A percentile compares a stretch with the other conserved stretches of the same genome.
phyloP scores from a whole-genome alignment of 306 rosid species.

The Morella rubra region DNA sequence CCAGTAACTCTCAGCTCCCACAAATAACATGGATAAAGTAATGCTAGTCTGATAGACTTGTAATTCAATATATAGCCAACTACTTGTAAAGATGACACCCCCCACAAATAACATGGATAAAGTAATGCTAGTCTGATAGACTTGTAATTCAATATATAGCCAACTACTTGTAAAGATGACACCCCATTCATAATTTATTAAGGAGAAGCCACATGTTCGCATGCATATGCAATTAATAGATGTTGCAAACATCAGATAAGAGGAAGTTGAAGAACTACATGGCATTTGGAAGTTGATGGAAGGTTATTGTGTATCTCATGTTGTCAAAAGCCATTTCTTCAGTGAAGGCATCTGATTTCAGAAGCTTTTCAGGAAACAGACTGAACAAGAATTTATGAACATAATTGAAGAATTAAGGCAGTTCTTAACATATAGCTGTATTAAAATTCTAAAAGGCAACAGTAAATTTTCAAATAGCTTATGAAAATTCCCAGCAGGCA shows the following conservation, averaged over 20 bases:
- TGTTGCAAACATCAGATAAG: not conserved
- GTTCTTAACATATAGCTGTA: not conserved
- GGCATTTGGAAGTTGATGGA: not conserved
- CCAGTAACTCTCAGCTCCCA: too few species aligned
- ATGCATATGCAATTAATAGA: not conserved
- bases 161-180: not conserved
- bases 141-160: not conserved
- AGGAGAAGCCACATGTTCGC: not conserved
- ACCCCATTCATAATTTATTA: not conserved
- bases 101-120: not conserved
- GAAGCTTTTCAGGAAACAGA: not conserved
- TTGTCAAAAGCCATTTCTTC: not conserved
- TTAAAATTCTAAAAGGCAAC: not conserved
- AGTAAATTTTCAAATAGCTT: not conserved
- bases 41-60: too few species aligned
- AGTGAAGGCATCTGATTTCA: not conserved
- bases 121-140: not conserved
- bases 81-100: too few species aligned
- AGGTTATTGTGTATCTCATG: not conserved
- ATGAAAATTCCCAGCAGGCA: not conserved
- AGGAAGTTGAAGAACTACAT: not conserved
- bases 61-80: too few species aligned
- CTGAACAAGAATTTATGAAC: not conserved
- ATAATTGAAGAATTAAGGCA: not conserved
- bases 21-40: too few species aligned